phyloP scores from a whole-genome alignment of 495 filamentous ascomycete species.

The Penicilliopsis zonata region DNA sequence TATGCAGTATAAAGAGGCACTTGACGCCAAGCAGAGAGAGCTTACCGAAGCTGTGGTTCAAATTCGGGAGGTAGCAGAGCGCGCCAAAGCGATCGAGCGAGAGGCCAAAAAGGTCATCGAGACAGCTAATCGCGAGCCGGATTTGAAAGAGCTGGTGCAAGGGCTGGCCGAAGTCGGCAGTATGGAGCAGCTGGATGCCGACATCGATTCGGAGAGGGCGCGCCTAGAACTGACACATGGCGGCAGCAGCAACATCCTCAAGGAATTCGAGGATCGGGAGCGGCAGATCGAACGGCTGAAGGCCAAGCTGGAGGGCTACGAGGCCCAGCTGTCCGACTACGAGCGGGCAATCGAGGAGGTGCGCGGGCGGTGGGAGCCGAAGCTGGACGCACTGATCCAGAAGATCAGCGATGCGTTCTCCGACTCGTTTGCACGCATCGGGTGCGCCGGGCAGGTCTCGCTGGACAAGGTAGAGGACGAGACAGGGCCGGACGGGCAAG shows the following conservation, averaged over 20 bases:
- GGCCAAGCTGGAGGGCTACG: constrained; percentile 29
- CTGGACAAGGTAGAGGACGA: constrained; percentile 38
- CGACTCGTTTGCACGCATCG: constrained; percentile 84
- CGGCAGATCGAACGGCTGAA: constrained; percentile 43
- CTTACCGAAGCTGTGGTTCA: constrained; percentile 21
- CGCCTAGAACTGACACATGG: constrained; percentile 71
- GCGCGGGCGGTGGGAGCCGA: constrained; percentile 64
- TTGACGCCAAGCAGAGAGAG: constrained; percentile 34
- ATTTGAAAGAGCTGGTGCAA: constrained; percentile 18
- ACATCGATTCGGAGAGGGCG: constrained; percentile 62
- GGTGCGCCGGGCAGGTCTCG: constrained; percentile 84
- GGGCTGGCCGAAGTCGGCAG: constrained; percentile 32
- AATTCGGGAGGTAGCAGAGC: constrained; percentile 15
- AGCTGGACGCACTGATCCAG: constrained; percentile 61
- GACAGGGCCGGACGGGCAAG: constrained; percentile 20
- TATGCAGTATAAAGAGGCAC: constrained; percentile 36
- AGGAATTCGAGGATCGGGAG: constrained; percentile 65
- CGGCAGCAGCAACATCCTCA: constrained; percentile 63
- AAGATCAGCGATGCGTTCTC: constrained; percentile 84
- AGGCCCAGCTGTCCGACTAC: constrained; percentile 35
- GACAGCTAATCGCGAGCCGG: constrained; percentile 7
- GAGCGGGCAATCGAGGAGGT: constrained; percentile 46
- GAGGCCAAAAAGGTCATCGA: constrained; percentile 20
- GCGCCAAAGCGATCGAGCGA: constrained; percentile 19
- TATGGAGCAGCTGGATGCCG: constrained; percentile 53